phyloP scores from a whole-genome alignment of 2,329 filamentous ascomycete genomes.

The Alternaria dauci region DNA sequence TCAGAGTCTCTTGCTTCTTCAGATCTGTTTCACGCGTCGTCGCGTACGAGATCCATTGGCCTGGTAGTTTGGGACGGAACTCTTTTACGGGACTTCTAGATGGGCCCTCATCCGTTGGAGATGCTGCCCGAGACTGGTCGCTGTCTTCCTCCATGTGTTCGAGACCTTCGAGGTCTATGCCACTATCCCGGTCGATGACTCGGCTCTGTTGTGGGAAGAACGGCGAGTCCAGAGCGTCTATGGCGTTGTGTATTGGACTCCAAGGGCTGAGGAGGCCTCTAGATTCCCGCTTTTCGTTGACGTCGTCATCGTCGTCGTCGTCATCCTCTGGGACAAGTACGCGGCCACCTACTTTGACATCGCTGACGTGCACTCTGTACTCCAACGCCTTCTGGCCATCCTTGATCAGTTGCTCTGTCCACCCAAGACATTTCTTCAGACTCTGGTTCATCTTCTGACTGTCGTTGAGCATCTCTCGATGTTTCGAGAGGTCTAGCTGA shows the following conservation, averaged over 20 bases:
- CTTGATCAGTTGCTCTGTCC: slow-evolving; percentile 88
- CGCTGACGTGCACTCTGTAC: slow-evolving; percentile 79
- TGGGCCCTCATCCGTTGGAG: neutral
- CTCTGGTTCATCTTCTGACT: slow-evolving; percentile 96
- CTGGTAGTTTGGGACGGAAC: slow-evolving; percentile 19
- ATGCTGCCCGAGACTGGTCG: slow-evolving; percentile 7
- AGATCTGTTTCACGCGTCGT: slow-evolving; percentile 2
- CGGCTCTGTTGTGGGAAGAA: slow-evolving; percentile 30
- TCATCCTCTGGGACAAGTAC: slow-evolving; percentile 72
- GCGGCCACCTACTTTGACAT: slow-evolving; percentile 82
- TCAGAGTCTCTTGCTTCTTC: slow-evolving; percentile 21
- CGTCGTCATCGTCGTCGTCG: slow-evolving; percentile 62
- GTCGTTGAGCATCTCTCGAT: slow-evolving; percentile 86
- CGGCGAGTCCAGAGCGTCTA: slow-evolving; percentile 30
- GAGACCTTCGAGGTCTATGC: slow-evolving; percentile 45
- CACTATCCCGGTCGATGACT: slow-evolving; percentile 50
- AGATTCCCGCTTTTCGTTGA: slow-evolving; percentile 26
- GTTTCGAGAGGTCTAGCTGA: slow-evolving; percentile 84
- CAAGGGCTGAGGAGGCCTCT: slow-evolving; percentile 49
- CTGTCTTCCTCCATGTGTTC: slow-evolving; percentile 29
- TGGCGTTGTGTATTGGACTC: slow-evolving; percentile 41
- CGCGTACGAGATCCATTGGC: slow-evolving; percentile 19
- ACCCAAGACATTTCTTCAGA: slow-evolving; percentile 85
- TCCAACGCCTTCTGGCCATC: slow-evolving; percentile 88
- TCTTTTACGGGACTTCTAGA: slow-evolving; percentile 15